Base-by-base conservation (phyloP, 495 filamentous ascomycete genomes). In the Aspergillus hancockii region DNA sequence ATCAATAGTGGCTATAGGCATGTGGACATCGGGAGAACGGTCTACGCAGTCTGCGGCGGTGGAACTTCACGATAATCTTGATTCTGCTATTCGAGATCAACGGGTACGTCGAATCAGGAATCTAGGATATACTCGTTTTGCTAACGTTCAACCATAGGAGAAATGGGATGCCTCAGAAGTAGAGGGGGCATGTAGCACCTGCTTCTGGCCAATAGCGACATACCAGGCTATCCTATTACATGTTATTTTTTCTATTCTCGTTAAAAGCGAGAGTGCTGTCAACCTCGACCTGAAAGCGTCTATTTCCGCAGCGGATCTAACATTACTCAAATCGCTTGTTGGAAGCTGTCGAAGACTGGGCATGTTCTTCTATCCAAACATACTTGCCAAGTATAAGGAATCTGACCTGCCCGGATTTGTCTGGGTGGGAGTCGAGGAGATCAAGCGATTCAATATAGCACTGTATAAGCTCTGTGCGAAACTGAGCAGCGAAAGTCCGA, bases 181-280 rank as follows among this genome's bases (percentile, higher is more conserved):
- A 34, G 57, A 65, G 5, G 47, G 47, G 14, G 56, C 34, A 5
- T 54, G 47, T 21, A 62, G 41, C 49, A 16, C 57, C 41, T 67
- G 55, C 21, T 36, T 16, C 23, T 75, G 70, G 70, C 72, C 72
- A 28, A 61, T 73, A 10, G 13, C 72, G 1, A 67, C 63, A 13
- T 75, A 71, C 41, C 72, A 75, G 53, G 68, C 66, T 16, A 69
- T 73, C 25, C 41, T 75, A 30, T 45, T 75, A 8, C 70, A 75
- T 30, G 51, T 70, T 7, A 70, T 75, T 9, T 67, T 68, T 43
- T 56, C 66, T 34, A 13, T 65, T 4, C 21, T 70, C 0, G 18
- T 49, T 7, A 55, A 57, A 43, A 14, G 41, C 21, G 23, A 21
- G 8, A 19, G 18, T 19, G 4, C 25, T 18, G 6, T 69, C 1